Conservation (phyloP, 257 asterid genomes). For the Haberlea rhodopensis region DNA sequence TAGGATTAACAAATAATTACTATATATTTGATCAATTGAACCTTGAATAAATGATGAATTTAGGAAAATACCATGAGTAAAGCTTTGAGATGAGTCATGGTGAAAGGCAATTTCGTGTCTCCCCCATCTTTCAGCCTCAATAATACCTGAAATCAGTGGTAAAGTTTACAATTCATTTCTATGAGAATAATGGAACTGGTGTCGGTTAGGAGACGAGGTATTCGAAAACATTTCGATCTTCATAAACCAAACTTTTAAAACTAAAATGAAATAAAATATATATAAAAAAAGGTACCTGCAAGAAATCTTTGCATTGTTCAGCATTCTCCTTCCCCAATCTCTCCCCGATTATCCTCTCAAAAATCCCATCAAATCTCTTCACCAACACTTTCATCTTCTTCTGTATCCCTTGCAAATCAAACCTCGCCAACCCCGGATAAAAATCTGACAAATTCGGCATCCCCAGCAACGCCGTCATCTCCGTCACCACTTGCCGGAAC, state of each 20-base stretch:
- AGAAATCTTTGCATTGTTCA: slow-evolving; percentile 46
- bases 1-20: no score
- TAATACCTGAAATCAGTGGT: slow-evolving; percentile 30
- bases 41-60: no score
- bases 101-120: slow-evolving; percentile 50
- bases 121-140: slow-evolving; percentile 46
- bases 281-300: no score
- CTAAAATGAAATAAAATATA: no score
- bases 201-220: no score
- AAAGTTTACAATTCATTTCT: no score
- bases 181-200: no score
- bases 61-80: slow-evolving; percentile 85
- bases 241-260: no score
- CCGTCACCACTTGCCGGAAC: slow-evolving; percentile 51
- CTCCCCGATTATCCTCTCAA: slow-evolving; percentile 47
- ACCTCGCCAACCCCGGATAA: slow-evolving; percentile 55
- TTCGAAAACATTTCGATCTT: no score
- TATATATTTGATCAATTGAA: no score
- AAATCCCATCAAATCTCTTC: slow-evolving; percentile 49
- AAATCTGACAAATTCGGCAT: slow-evolving; percentile 65
- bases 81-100: slow-evolving; percentile 65
- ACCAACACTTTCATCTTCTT: slow-evolving; percentile 49
- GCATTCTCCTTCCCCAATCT: neutral
- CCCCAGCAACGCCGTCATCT: slow-evolving; percentile 51
- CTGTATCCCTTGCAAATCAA: slow-evolving; percentile 63